Percentiles rank a stretch among this genome's conserved stretches.
Conservation (phyloP, 768 basidiomycete species). For the Porpolomopsis calyptriformis region DNA sequence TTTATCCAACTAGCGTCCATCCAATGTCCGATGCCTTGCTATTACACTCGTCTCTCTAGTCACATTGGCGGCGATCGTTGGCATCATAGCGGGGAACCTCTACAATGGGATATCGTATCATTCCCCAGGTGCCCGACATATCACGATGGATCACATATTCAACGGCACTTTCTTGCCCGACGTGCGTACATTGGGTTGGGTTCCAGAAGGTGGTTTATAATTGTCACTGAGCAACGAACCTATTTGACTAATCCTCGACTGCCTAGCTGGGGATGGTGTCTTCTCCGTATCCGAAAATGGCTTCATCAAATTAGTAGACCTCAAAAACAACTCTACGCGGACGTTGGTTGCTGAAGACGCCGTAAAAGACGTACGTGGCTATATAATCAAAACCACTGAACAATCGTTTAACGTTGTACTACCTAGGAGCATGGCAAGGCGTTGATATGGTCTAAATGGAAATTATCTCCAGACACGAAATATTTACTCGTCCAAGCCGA, state of each 20-base stretch:
- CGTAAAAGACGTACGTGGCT: constrained; percentile 49
- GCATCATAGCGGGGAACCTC: constrained; percentile 63
- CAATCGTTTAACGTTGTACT: constrained; percentile 2
- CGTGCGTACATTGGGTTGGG: constrained; percentile 58
- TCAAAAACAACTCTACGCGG: constrained; percentile 62
- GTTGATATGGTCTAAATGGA: constrained; percentile 53
- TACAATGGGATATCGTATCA: constrained; percentile 51
- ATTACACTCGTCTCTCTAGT: constrained; percentile 52
- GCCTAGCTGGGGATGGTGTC: constrained; percentile 85
- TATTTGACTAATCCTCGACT: not conserved
- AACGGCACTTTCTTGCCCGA: constrained; percentile 73
- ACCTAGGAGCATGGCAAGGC: constrained; percentile 43
- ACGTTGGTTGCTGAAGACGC: constrained; percentile 48
- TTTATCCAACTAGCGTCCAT: constrained; percentile 29
- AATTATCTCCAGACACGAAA: constrained; percentile 84
- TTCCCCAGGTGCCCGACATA: constrained; percentile 45
- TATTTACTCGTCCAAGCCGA: constrained; percentile 77
- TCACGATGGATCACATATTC: constrained; percentile 86
- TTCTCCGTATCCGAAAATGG: constrained; percentile 56
- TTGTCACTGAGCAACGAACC: not conserved
- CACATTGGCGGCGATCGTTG: constrained; percentile 53
- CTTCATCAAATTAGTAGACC: constrained; percentile 68
- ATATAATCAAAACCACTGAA: not conserved
- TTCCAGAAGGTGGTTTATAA: constrained; percentile 67
- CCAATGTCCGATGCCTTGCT: constrained; percentile 52